phyloP scores from a whole-genome alignment of 2,329 filamentous ascomycete genomes.

The Cephalotrichum gorgonifer region DNA sequence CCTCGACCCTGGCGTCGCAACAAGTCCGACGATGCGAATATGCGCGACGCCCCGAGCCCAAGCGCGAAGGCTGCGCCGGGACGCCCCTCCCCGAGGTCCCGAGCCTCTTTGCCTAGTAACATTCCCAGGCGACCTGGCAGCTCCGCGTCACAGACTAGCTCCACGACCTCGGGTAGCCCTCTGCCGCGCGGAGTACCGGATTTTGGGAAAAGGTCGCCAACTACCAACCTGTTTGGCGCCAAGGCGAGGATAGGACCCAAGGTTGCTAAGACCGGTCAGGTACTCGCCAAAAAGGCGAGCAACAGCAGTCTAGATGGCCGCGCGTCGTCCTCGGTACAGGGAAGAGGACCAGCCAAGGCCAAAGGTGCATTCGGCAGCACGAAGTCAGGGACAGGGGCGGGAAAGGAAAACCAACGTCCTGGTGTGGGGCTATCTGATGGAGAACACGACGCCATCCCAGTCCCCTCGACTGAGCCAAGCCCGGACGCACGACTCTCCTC shows the following conservation, averaged over 20 bases:
- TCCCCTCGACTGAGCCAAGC: neutral
- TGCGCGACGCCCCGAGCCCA: conserved; percentile 16
- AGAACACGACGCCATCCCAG: neutral
- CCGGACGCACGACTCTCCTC: conserved; percentile 4
- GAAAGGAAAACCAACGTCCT: conserved; percentile 9
- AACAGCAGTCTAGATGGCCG: conserved; percentile 18
- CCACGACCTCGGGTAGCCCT: neutral
- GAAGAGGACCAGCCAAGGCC: conserved; percentile 7
- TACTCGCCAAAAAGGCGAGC: conserved; percentile 22
- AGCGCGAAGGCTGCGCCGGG: conserved; percentile 20
- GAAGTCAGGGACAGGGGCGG: conserved; percentile 6
- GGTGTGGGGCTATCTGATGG: conserved; percentile 5
- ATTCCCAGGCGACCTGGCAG: conserved; percentile 7
- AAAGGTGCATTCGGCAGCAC: conserved; percentile 11
- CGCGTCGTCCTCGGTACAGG: conserved; percentile 6
- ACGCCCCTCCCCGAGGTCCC: neutral
- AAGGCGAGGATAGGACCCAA: conserved; percentile 20
- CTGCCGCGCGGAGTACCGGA: neutral
- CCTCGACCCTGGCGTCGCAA: conserved; percentile 31
- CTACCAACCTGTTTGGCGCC: conserved; percentile 21
- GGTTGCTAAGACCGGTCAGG: conserved; percentile 24
- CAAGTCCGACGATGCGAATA: conserved; percentile 19
- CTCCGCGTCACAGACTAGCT: conserved; percentile 7
- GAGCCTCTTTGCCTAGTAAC: neutral
- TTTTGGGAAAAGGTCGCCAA: neutral